Base-by-base conservation (phyloP, 2,329 filamentous ascomycete genomes). In the Lithohypha guttulata region DNA sequence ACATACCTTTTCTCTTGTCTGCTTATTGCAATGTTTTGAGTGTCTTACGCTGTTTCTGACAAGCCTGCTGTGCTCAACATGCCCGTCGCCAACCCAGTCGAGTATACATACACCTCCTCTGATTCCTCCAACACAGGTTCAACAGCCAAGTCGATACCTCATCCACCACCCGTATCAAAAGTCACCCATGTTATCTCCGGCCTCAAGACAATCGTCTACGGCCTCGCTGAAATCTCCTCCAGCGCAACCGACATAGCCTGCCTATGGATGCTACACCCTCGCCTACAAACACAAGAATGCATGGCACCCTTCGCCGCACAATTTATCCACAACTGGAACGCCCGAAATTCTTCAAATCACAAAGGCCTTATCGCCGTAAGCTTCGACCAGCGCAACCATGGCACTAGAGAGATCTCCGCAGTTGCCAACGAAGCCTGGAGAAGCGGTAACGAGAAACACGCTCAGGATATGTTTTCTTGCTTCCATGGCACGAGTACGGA, bases 301-400 rank as follows among this genome's bases (percentile, higher is more conserved):
- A 95, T 96, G 87, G 67, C 69, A 1, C 75, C 75, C 19, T 72
- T 91, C 39, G 87, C 85, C 2, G 64, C 70, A n/a, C 71, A 73
- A 4, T 68, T 76, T 9, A 69, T 95, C 34, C 60, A 65, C n/a
- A 71, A 76, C 6, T 93, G 80, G 76, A 78, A 82, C 52, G 54
- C 60, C 37, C 42, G 44, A 17, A 22, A 18, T 10, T 20, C 15
- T 14, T 17, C 21, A n/a, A 37, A 28, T 28, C 31, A 60, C 55
- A 47, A 58, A 55, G 82, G 81, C 0, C 61, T 96, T 27, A 78
- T 96, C 34, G 86, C 84, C 2, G 73, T 87, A 9, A 75, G 81
- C 2, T 93, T 94, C 59, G 91, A 96, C 62, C 86, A 94, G 65
- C 75, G 89, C 31, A 96, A 96, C 59, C 91, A 96, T 61, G 91